These are phyloP conservation scores for Malus sylvestris DNA, from an alignment of 306 rosid species.

Conservation along the genomic window DNA sequence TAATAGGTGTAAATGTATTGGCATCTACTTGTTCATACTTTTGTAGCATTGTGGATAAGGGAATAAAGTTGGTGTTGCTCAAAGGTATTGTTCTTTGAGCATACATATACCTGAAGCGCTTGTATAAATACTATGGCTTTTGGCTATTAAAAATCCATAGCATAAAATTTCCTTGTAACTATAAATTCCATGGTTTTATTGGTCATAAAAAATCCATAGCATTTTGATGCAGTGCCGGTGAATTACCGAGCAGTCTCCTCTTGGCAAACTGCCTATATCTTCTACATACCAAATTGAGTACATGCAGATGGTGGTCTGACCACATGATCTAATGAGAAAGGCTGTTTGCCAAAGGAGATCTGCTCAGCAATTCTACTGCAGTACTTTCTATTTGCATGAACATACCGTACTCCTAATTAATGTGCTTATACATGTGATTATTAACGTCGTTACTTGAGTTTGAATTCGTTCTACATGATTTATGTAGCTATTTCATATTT, in stretches of 20 bases:
- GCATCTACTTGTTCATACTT: too few species aligned
- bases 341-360: constrained; percentile 16
- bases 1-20: too few species aligned
- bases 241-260: constrained; percentile 8
- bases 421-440: not conserved
- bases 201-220: not conserved
- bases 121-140: too few species aligned
- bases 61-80: constrained; percentile 3
- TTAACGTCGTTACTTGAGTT: not conserved
- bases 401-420: not conserved
- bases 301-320: not conserved
- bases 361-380: constrained; percentile 16
- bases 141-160: too few species aligned
- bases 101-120: not conserved
- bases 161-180: not conserved
- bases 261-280: constrained; percentile 1
- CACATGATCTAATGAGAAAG: not conserved
- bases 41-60: not conserved
- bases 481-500: not conserved
- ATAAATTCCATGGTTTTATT: not conserved
- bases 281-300: not conserved
- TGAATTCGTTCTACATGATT: not conserved
- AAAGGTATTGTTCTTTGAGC: not conserved
- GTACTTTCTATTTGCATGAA: not conserved
- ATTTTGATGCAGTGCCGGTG: not conserved